phyloP scores from a whole-genome alignment of 306 rosid species.

The Calophaca sinica region DNA sequence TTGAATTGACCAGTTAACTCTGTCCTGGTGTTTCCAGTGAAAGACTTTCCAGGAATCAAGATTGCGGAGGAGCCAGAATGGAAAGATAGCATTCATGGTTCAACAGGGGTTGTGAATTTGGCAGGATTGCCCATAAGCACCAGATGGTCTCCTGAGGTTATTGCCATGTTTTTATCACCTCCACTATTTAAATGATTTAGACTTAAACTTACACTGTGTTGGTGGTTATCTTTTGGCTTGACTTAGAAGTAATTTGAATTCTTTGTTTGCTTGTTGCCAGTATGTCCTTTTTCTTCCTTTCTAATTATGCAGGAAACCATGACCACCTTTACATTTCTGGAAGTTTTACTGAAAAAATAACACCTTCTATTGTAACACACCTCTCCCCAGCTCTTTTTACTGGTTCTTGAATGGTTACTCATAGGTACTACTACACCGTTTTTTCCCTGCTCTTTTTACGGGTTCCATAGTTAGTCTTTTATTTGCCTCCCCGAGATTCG shows the following conservation, averaged over 20 bases:
- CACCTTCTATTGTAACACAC: too few species aligned
- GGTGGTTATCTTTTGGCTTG: conserved; percentile 15
- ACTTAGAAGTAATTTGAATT: conserved; percentile 14
- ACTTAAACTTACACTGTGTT: neutral
- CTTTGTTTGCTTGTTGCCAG: neutral
- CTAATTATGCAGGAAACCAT: neutral
- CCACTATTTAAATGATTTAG: conserved; percentile 24
- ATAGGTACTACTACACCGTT: too few species aligned
- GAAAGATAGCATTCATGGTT: conserved; percentile 83
- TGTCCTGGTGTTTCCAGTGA: conserved; percentile 57
- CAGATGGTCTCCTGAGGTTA: conserved; percentile 95
- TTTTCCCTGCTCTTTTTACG: too few species aligned
- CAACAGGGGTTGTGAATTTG: conserved; percentile 90
- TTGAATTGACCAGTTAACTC: conserved; percentile 42
- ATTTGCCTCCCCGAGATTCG: too few species aligned
- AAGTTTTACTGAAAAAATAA: too few species aligned
- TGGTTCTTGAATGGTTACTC: too few species aligned
- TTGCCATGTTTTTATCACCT: conserved; percentile 40
- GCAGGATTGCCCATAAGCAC: conserved; percentile 97
- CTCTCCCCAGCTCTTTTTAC: too few species aligned
- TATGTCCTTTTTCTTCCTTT: conserved; percentile 16
- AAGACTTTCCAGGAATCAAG: conserved; percentile 82
- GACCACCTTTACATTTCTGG: too few species aligned
- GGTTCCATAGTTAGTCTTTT: too few species aligned
- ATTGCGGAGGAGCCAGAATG: conserved; percentile 87